A percentile compares a stretch with the other conserved stretches of the same genome.
These are phyloP conservation scores for Arthrobotrys musiformis DNA, from an alignment of 2,329 filamentous ascomycete species.

Conservation along the genomic window DNA sequence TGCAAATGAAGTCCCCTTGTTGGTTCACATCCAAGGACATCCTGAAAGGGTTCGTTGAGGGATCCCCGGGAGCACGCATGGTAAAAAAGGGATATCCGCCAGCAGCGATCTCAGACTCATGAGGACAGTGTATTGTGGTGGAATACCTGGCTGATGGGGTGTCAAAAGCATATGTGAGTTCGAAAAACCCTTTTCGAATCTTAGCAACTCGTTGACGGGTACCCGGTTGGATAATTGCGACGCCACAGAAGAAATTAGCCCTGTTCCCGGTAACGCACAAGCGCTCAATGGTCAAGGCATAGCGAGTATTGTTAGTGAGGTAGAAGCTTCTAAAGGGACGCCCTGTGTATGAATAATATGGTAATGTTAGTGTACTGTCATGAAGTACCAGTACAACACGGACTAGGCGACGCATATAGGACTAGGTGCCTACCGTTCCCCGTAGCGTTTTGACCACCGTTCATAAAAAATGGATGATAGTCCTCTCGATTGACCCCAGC, in stretches of 20 bases:
- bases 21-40: too few species aligned
- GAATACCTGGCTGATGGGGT: background rate
- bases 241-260: background rate
- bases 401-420: too few species aligned
- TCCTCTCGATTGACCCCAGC: background rate
- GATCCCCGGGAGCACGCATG: too few species aligned
- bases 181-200: background rate
- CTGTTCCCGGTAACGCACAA: background rate
- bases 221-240: background rate
- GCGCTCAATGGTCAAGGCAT: background rate
- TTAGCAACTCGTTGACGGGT: background rate
- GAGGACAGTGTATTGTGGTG: background rate
- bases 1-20: too few species aligned
- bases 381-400: too few species aligned
- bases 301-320: background rate
- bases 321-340: background rate
- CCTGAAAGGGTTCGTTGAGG: too few species aligned
- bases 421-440: too few species aligned
- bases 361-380: too few species aligned
- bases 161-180: background rate
- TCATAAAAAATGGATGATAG: background rate
- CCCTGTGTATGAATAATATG: background rate
- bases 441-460: background rate
- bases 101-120: background rate
- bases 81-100: too few species aligned